Percentiles rank a stretch among this genome's conserved stretches.
Conservation (phyloP, 768 basidiomycete genomes). For the Mycena albidolilacea region DNA sequence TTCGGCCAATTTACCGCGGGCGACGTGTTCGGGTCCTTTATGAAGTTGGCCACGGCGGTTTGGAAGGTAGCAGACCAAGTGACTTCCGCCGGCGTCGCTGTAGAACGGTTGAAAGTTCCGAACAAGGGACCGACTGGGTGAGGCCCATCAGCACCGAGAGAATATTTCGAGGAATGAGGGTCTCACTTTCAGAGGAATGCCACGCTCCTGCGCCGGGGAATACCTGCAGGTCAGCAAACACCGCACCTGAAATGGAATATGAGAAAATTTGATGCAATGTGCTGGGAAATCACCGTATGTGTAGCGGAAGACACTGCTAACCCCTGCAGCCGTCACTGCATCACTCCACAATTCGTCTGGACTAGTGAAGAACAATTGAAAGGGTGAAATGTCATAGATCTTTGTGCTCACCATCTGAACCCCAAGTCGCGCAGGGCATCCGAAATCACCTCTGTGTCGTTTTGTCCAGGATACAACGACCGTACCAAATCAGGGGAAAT, state of each 20-base stretch:
- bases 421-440: constrained; percentile 21
- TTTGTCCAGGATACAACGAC: constrained; percentile 36
- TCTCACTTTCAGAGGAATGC: constrained; percentile 43
- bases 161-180: neutral
- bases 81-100: constrained; percentile 42
- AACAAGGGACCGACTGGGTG: constrained; percentile 36
- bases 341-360: constrained; percentile 37
- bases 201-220: constrained; percentile 45
- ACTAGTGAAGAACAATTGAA: constrained; percentile 11
- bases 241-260: constrained; percentile 27
- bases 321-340: constrained; percentile 30
- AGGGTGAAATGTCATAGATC: neutral
- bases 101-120: constrained; percentile 43
- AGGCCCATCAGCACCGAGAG: neutral
- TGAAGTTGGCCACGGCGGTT: constrained; percentile 42
- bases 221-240: constrained; percentile 41
- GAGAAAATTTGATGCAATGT: neutral
- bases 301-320: constrained; percentile 41
- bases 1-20: constrained; percentile 40
- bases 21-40: constrained; percentile 38
- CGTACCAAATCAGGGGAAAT: constrained; percentile 28
- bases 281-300: constrained; percentile 31
- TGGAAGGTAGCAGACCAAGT: constrained; percentile 43
- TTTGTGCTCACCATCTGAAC: constrained; percentile 31
- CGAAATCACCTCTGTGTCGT: constrained; percentile 34